Evolutionary conservation across 352 stramenopile genomes (phyloP).

Genomic region (Pythium utonaiense): DNA sequence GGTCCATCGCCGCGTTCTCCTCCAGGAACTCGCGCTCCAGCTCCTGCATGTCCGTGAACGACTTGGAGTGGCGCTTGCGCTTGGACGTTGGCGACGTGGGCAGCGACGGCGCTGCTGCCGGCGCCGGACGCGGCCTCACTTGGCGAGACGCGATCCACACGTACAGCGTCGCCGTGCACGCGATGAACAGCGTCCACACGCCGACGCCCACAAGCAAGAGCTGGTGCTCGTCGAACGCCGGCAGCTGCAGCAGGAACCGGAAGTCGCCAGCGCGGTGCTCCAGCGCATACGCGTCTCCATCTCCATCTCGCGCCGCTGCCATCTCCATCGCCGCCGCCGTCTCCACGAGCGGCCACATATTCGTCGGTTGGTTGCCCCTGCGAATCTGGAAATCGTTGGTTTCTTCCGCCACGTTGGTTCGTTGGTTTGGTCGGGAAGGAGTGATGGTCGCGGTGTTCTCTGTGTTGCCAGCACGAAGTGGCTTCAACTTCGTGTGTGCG

Average conservation of each 20-base stretch:
- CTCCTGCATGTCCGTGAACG: slow-evolving; percentile 63
- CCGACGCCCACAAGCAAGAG: slow-evolving; percentile 30
- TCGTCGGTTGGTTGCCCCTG: not conserved
- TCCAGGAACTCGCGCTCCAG: slow-evolving; percentile 58
- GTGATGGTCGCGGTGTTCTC: slow-evolving; percentile 13
- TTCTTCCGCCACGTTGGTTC: not conserved
- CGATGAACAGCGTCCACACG: slow-evolving; percentile 42
- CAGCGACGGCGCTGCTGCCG: slow-evolving; percentile 28
- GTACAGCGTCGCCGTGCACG: slow-evolving; percentile 52
- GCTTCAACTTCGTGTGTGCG: slow-evolving; percentile 19
- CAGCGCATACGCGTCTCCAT: not conserved
- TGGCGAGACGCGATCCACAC: slow-evolving; percentile 81
- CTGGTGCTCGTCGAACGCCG: slow-evolving; percentile 8
- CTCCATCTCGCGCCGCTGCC: not conserved
- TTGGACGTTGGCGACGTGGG: slow-evolving; percentile 74
- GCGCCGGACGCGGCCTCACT: slow-evolving; percentile 53
- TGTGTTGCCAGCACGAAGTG: not conserved
- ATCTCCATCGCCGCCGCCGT: not conserved
- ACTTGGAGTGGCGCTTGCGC: slow-evolving; percentile 67
- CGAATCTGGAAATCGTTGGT: not conserved
- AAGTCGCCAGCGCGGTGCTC: slow-evolving; percentile 14
- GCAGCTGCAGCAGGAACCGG: slow-evolving; percentile 7
- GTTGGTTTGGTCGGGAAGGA: not conserved
- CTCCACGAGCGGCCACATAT: not conserved
- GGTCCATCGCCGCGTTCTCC: slow-evolving; percentile 56